Conservation (phyloP, 192 early-diverging fungal genomes). For the Cladochytrium replicatum region DNA sequence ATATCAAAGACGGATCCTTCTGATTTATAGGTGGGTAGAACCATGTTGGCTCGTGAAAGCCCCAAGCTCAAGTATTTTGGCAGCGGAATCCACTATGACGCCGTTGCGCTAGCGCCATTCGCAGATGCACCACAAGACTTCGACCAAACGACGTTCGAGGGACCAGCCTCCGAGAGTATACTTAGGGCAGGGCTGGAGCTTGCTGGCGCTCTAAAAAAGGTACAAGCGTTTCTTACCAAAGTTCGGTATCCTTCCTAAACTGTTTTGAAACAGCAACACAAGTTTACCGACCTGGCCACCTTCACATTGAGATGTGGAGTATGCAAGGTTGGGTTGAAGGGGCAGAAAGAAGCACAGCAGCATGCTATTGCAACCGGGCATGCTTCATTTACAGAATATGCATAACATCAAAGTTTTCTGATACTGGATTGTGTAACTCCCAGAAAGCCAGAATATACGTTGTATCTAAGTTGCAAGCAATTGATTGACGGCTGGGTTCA, state of each 20-base stretch:
- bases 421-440: too few species aligned
- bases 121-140: conserved; percentile 47
- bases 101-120: conserved; percentile 53
- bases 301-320: conserved; percentile 60
- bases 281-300: conserved; percentile 61
- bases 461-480: too few species aligned
- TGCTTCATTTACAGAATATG: conserved; percentile 31
- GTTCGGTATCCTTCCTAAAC: too few species aligned
- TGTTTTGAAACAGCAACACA: conserved; percentile 57
- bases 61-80: too few species aligned
- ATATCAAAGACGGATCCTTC: too few species aligned
- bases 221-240: neutral
- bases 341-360: conserved; percentile 53
- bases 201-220: conserved; percentile 31
- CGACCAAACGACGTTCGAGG: conserved; percentile 60
- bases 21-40: too few species aligned
- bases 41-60: too few species aligned
- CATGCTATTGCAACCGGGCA: conserved; percentile 48
- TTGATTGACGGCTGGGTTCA: too few species aligned
- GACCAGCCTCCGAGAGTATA: conserved; percentile 12
- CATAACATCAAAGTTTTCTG: too few species aligned
- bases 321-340: conserved; percentile 38
- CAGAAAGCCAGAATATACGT: too few species aligned
- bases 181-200: conserved; percentile 25
- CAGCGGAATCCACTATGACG: conserved; percentile 68